Percentiles rank a stretch among this genome's conserved stretches.
phyloP scores from a whole-genome alignment of 139 green algal species.

The Diplosphaera chodatii region DNA sequence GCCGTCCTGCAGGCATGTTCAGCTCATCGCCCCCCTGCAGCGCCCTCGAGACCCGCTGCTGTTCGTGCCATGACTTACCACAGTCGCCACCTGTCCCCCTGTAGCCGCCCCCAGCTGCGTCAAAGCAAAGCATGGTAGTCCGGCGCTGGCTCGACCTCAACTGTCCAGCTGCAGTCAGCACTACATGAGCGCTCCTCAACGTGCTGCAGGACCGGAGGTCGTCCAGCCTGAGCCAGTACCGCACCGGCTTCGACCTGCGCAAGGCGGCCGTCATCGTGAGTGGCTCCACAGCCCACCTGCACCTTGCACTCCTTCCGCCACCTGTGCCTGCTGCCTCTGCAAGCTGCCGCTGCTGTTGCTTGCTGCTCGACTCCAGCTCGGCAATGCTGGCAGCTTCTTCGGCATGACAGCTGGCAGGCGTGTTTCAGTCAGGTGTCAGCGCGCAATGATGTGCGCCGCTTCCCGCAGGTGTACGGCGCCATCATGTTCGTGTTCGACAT shows the following conservation, averaged over 20 bases:
- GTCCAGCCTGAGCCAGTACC: neutral
- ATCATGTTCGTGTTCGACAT: neutral
- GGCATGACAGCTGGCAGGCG: too few species aligned
- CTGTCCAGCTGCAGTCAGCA: neutral
- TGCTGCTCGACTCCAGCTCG: neutral
- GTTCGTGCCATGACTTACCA: too few species aligned
- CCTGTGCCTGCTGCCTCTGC: neutral
- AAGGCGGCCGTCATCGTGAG: neutral
- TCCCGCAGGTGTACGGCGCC: neutral
- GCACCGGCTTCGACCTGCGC: neutral
- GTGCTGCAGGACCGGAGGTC: neutral
- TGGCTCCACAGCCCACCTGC: neutral
- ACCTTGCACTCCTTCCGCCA: too few species aligned
- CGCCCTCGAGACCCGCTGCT: too few species aligned
- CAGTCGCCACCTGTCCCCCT: too few species aligned
- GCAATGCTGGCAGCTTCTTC: neutral
- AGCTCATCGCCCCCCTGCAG: too few species aligned
- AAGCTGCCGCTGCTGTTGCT: neutral
- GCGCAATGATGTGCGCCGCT: neutral
- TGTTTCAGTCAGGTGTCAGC: too few species aligned
- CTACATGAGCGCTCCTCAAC: neutral
- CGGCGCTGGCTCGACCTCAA: too few species aligned
- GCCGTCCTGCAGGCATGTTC: neutral
- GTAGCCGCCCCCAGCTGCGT: too few species aligned
- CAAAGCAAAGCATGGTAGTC: too few species aligned